Percentiles rank a stretch among this genome's conserved stretches.
These are phyloP conservation scores for Litchi chinensis DNA, from an alignment of 345 rosid species.

Conservation along the genomic window DNA sequence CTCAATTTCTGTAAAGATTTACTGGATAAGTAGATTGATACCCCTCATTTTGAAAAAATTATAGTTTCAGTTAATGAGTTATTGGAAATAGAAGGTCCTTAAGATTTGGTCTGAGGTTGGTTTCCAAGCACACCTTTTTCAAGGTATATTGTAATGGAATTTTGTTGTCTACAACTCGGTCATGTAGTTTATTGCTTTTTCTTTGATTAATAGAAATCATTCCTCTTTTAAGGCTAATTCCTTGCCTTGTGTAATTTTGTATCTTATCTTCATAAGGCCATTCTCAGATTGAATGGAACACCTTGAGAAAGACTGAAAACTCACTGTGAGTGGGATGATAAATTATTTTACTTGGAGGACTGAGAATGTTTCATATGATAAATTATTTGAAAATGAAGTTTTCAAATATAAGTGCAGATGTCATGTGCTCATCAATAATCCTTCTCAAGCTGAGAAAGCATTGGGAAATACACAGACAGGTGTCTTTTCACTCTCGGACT, in stretches of 20 bases:
- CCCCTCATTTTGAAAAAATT: background rate
- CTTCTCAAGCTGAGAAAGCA: slow-evolving; percentile 16
- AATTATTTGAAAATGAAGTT: background rate
- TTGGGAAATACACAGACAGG: slow-evolving; percentile 11
- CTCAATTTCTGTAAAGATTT: background rate
- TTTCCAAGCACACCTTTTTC: background rate
- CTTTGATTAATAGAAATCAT: background rate
- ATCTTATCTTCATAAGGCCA: background rate
- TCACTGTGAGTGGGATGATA: background rate
- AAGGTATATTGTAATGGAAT: background rate
- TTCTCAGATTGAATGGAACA: background rate
- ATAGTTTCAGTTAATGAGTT: background rate
- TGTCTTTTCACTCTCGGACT: slow-evolving; percentile 19
- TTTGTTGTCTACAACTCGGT: background rate
- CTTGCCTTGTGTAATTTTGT: background rate
- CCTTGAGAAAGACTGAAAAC: background rate
- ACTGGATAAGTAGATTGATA: background rate
- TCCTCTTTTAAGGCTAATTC: background rate
- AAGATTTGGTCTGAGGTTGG: background rate
- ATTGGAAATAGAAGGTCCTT: background rate
- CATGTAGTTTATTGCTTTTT: background rate
- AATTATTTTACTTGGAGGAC: background rate
- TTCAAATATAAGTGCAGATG: background rate
- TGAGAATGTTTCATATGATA: slow-evolving; percentile 1
- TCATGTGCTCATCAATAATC: background rate